Conservation (phyloP, 257 asterid species). For the Ophiorrhiza pumila region DNA sequence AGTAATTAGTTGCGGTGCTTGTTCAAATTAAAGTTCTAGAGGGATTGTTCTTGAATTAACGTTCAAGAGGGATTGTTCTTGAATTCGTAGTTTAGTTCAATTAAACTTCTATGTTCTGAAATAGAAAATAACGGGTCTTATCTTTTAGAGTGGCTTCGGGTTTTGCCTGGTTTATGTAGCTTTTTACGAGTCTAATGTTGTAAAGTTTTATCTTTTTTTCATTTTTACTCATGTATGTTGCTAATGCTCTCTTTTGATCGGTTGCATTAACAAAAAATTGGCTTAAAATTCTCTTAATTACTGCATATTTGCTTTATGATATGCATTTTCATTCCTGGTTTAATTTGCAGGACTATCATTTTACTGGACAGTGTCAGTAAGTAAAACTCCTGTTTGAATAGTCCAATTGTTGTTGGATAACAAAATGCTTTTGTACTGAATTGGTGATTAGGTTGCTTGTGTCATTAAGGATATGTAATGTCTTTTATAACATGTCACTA, state of each 20-base stretch:
- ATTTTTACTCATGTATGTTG: not conserved
- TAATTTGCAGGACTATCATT: not conserved
- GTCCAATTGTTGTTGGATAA: not conserved
- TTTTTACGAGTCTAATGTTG: not conserved
- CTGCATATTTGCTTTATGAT: not conserved
- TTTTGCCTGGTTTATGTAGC: not conserved
- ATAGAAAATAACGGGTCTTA: too few relatives aligned
- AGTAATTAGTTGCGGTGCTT: too few relatives aligned
- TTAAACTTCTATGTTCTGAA: too few relatives aligned
- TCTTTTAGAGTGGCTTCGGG: not conserved
- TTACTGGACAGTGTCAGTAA: not conserved
- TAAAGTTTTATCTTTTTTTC: not conserved
- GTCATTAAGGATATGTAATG: not conserved
- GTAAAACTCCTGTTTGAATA: not conserved
- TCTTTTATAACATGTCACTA: not conserved
- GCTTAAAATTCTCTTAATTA: not conserved
- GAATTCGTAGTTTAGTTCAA: not conserved
- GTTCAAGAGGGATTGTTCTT: not conserved
- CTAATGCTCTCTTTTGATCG: not conserved
- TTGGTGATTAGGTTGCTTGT: not conserved
- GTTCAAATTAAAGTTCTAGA: too few relatives aligned
- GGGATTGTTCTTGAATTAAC: not conserved
- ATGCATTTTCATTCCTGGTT: not conserved
- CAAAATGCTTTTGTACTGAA: not conserved
- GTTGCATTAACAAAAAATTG: not conserved